Base-by-base conservation (phyloP, 306 rosid genomes). In the Vigna angularis region DNA sequence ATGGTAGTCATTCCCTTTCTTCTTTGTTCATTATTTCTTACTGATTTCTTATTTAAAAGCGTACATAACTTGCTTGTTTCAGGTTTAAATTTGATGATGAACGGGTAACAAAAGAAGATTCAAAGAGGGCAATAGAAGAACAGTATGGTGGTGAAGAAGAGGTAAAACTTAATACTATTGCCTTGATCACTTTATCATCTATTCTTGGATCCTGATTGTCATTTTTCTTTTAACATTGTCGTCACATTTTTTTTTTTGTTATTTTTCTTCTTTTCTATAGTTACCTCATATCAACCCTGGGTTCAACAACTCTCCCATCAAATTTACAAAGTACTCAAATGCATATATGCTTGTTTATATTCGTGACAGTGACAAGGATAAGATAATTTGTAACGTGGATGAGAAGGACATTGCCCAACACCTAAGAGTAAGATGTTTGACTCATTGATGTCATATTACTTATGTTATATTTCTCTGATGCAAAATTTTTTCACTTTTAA, bases 271-370 rank as follows among this genome's bases (percentile, higher is more conserved):
- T 62, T 15, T 62, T 32, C 12, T 5, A 59, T 16, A 32, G 67
- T 32, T 62, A 62, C 67, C 67, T 32, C 20, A 62, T 62, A 62
- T 45, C 44, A 62, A 62, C 22, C 45, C 45, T 0, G 47, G 67
- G 45, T 62, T 62, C 45, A 62, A 62, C 67, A 62, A 62, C 67
- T 15, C 67, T 62, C 67, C 67, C 67, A 7, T 62, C 67, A 62
- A 62, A 32, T 62, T 62, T 62, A 62, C 67, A 16, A 62, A 62
- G 67, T 62, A 62, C 20, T 62, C 67, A 7, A 62, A 62, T 62
- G 67, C 67, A 62, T 62, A 62, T 30, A 62, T 62, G 67, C 67
- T 62, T 62, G 67, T 62, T 62, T 62, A 62, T n/a, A 32, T 62
- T 15, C 67, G 67, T 15, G 45, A 62, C 7, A 6, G 47, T 32